phyloP scores from a whole-genome alignment of 1,139 yeast species.

The Hyphopichia pseudoburtonii region DNA sequence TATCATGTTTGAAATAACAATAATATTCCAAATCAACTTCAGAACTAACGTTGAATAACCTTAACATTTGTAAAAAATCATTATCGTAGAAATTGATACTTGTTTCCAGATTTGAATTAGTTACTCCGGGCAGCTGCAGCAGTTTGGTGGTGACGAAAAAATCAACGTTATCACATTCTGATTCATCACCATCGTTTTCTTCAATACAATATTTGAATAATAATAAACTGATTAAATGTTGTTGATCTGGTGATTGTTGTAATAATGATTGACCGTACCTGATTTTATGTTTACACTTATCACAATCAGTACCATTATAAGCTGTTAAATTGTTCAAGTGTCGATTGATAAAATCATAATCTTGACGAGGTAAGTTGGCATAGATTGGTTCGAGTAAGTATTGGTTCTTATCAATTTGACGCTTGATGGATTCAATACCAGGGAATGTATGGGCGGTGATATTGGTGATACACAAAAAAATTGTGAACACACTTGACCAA shows the following conservation, averaged over 20 bases:
- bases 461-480: constrained; percentile 12
- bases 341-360: constrained; percentile 30
- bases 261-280: constrained; percentile 29
- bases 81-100: constrained; percentile 39
- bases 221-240: constrained; percentile 36
- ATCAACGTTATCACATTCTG: constrained; percentile 35
- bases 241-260: constrained; percentile 30
- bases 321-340: constrained; percentile 24
- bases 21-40: constrained; percentile 37
- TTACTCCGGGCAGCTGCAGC: no score
- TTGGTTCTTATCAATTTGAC: constrained; percentile 15
- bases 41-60: constrained; percentile 35
- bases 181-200: constrained; percentile 28
- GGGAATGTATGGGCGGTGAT: constrained; percentile 17
- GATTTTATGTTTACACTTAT: constrained; percentile 36
- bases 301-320: constrained; percentile 34
- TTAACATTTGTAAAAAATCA: constrained; percentile 39
- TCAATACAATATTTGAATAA: constrained; percentile 37
- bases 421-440: constrained; percentile 19
- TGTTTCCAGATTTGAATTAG: constrained; percentile 18
- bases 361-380: constrained; percentile 22
- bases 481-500: no score
- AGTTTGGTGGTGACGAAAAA: constrained; percentile 40
- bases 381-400: constrained; percentile 25
- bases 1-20: constrained; percentile 26